phyloP scores from a whole-genome alignment of 345 rosid species.

The Brassica nigra region DNA sequence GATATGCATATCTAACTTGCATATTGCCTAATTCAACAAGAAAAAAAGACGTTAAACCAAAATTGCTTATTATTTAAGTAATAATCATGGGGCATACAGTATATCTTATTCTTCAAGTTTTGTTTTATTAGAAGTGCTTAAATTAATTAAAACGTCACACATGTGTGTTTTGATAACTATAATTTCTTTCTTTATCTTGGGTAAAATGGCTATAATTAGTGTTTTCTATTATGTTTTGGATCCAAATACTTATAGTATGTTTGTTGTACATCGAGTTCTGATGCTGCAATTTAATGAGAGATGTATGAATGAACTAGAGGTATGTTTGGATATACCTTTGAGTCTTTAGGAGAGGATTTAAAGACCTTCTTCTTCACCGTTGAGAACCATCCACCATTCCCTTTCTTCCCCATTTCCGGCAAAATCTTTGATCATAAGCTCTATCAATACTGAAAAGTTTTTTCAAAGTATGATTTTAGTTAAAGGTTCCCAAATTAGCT shows the following conservation, averaged over 20 bases:
- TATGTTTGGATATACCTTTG: constrained; percentile 50
- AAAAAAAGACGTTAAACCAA: constrained; percentile 30
- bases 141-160: neutral
- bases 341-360: constrained; percentile 67
- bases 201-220: neutral
- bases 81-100: constrained; percentile 18
- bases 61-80: constrained; percentile 33
- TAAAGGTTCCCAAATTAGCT: neutral
- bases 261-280: neutral
- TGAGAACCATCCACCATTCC: constrained; percentile 78
- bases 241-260: constrained; percentile 17
- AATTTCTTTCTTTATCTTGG: constrained; percentile 6
- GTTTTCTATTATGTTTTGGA: neutral
- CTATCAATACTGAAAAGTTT: neutral
- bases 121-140: constrained; percentile 3
- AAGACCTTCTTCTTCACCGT: constrained; percentile 85
- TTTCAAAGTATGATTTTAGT: neutral
- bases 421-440: constrained; percentile 25
- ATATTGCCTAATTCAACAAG: constrained; percentile 26
- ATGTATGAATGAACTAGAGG: neutral
- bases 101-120: constrained; percentile 12
- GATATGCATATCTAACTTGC: neutral
- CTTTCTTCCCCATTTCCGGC: constrained; percentile 86
- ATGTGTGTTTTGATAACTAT: neutral
- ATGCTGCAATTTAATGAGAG: neutral